Base-by-base conservation (phyloP, 495 filamentous ascomycete genomes). In the Chaetomium fimeti region DNA sequence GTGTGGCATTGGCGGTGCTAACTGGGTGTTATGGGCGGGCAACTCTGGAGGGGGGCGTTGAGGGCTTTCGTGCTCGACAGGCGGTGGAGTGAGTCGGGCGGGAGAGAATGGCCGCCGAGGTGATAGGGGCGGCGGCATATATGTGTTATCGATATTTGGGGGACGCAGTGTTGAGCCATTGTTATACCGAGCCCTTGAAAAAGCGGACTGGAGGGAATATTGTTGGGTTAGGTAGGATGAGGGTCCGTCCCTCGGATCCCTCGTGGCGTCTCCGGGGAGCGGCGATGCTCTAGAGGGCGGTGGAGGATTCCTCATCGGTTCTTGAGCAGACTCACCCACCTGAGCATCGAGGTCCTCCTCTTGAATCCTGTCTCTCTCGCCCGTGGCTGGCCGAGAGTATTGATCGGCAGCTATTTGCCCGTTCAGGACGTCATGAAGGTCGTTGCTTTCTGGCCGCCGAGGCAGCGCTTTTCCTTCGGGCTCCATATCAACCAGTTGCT, bases 391-490 rank as follows among this genome's bases (percentile, higher is more conserved):
- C 67, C 56, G 18, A 74, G 64, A 29, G 83, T 79, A 66, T 76
- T 75, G 40, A 76, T 79, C 25, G 77, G 74, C 43, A 72, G 78
- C 29, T 78, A 79, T 1, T 75, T 83, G 65, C 60, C 81, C 80
- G 38, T 82, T 76, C 38, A 84, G 57, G 61, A 72, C 62, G 59
- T 74, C 74, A 13, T 72, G 32, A 18, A 84, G 78, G 43, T 84
- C 82, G 62, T 85, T 79, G 77, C 47, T 82, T 76, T 87, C 82
- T 12, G 94, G 94, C 32, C 92, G 82, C 43, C 87, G 82, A 15
- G 93, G 93, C 18, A 96, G 78, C 38, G 88, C 88, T 70, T 92
- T 93, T 32, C 83, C 83, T 65, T 86, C 83, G 42, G 79, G 69
- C 47, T 82, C 75, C 59, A 86, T 80, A 18, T 81, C 75, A 12